Conservation (phyloP, 306 rosid species). For the Potentilla sterilis region DNA sequence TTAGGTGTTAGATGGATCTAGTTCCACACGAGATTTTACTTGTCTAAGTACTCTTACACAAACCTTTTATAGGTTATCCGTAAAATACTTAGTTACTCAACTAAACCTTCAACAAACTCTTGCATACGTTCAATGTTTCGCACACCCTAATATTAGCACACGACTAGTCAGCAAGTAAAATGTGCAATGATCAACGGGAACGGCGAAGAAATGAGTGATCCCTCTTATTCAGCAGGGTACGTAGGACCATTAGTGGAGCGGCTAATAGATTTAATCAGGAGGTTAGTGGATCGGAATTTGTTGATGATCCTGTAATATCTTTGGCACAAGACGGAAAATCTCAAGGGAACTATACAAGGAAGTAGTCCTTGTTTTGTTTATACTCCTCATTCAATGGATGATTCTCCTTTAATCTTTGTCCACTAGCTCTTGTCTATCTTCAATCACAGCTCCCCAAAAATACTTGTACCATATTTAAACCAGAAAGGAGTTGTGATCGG, state of each 20-base stretch:
- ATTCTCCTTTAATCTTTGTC: slow-evolving; percentile 20
- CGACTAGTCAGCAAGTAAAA: neutral
- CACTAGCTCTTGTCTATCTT: slow-evolving; percentile 31
- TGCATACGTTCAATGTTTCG: neutral
- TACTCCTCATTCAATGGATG: slow-evolving; percentile 12
- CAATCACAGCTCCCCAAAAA: slow-evolving; percentile 35
- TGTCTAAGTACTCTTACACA: neutral
- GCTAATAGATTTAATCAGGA: neutral
- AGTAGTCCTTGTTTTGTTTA: slow-evolving; percentile 9
- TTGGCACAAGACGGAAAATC: slow-evolving; percentile 4
- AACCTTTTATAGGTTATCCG: too few relatives aligned
- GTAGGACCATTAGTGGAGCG: neutral
- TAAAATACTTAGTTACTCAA: too few relatives aligned
- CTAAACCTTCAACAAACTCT: neutral
- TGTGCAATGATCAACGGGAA: neutral
- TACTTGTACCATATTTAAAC: slow-evolving; percentile 27
- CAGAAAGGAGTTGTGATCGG: slow-evolving; percentile 8
- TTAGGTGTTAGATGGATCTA: neutral
- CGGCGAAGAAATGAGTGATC: neutral
- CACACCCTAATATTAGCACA: neutral
- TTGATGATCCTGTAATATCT: slow-evolving; percentile 9
- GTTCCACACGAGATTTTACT: neutral
- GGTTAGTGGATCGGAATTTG: neutral
- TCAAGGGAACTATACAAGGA: neutral
- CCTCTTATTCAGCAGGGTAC: neutral